These are phyloP conservation scores for Phalaenopsis equestris DNA, from an alignment of 106 monocot species.

Conservation along the genomic window DNA sequence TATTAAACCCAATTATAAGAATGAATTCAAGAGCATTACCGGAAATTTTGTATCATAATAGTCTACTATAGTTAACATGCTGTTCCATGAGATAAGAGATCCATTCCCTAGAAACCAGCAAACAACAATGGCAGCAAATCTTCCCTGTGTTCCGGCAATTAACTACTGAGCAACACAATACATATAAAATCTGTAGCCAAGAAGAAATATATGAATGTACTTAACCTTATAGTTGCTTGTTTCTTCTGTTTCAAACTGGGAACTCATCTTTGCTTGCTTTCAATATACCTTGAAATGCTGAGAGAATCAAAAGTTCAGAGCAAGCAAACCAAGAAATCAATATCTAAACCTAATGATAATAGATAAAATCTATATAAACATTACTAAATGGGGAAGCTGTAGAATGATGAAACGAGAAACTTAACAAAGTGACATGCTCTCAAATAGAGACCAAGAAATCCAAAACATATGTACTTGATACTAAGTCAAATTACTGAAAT, in stretches of 20 bases:
- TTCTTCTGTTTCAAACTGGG: neutral
- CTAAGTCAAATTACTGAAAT: neutral
- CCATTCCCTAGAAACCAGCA: constrained; percentile 45
- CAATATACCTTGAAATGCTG: neutral
- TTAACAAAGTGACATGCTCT: neutral
- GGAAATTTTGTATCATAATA: constrained; percentile 40
- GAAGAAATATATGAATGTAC: neutral
- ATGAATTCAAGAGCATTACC: neutral
- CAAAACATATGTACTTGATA: too few relatives aligned
- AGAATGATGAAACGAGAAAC: too few relatives aligned
- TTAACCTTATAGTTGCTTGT: constrained; percentile 7
- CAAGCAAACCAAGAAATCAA: neutral
- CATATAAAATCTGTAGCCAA: neutral
- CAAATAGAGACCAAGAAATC: too few relatives aligned
- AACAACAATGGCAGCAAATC: constrained; percentile 9
- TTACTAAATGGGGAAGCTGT: neutral
- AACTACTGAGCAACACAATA: neutral
- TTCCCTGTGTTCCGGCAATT: constrained; percentile 3
- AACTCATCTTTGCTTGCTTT: constrained; percentile 1
- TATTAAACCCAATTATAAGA: neutral
- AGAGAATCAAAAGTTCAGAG: neutral
- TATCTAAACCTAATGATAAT: neutral
- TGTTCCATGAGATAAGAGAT: constrained; percentile 53
- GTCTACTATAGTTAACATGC: constrained; percentile 60
- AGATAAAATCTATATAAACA: neutral